Evolutionary conservation across 805 yeast species (phyloP).

Genomic region (Ogataea trehaloabstinens): DNA sequence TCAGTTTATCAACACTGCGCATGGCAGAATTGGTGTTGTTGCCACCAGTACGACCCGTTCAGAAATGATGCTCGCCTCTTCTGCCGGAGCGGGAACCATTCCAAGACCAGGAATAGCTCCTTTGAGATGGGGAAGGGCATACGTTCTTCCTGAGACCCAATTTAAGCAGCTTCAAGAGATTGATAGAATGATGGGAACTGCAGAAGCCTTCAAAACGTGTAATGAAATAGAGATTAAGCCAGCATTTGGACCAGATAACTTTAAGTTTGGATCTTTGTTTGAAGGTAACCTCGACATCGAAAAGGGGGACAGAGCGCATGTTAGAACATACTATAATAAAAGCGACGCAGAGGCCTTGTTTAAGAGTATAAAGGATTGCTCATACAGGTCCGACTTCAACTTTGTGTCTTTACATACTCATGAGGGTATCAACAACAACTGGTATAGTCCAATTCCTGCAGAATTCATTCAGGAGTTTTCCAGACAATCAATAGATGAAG

Average conservation of each 20-base stretch:
- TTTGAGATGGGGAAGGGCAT: slow-evolving; percentile 27
- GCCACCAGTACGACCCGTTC: slow-evolving; percentile 26
- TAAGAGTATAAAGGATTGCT: slow-evolving; percentile 23
- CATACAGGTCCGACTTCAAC: slow-evolving; percentile 26
- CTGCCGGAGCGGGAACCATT: slow-evolving; percentile 25
- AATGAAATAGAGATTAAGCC: slow-evolving; percentile 30
- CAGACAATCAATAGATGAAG: slow-evolving; percentile 25
- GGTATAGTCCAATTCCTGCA: slow-evolving; percentile 31
- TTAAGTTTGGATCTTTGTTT: slow-evolving; percentile 28
- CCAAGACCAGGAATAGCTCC: slow-evolving; percentile 30
- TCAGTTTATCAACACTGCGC: slow-evolving; percentile 24
- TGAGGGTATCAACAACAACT: slow-evolving; percentile 30
- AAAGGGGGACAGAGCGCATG: slow-evolving; percentile 26
- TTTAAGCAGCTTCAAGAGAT: slow-evolving; percentile 24
- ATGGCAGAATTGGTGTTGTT: slow-evolving; percentile 28
- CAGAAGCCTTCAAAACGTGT: slow-evolving; percentile 28
- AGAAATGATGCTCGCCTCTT: slow-evolving; percentile 26
- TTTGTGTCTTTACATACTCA: slow-evolving; percentile 28
- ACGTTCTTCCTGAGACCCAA: slow-evolving; percentile 26
- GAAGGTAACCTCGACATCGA: slow-evolving; percentile 28
- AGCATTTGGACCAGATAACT: slow-evolving; percentile 22
- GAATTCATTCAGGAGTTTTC: slow-evolving; percentile 27
- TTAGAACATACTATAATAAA: slow-evolving; percentile 22
- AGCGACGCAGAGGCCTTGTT: slow-evolving; percentile 22
- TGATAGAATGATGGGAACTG: slow-evolving; percentile 30